These are phyloP conservation scores for Misopates orontium DNA, from an alignment of 257 asterid species.

Conservation along the genomic window DNA sequence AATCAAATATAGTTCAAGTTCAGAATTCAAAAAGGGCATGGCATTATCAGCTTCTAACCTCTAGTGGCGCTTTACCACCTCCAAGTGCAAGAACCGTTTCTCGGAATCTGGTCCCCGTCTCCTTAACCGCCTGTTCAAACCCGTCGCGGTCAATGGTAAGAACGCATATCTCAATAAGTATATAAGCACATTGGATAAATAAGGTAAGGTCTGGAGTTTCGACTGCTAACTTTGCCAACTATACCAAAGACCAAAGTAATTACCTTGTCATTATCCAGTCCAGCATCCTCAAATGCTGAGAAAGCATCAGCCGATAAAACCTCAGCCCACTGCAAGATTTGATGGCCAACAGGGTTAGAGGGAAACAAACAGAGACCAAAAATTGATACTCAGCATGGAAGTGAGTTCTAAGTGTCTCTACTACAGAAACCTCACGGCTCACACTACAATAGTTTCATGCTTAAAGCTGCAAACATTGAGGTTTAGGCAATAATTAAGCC, in stretches of 20 bases:
- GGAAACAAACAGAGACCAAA: conserved; percentile 6
- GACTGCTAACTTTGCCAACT: not conserved
- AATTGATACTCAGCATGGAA: conserved; percentile 10
- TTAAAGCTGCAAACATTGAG: not conserved
- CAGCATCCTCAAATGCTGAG: conserved; percentile 96
- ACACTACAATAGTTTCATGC: no score
- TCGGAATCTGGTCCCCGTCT: conserved; percentile 83
- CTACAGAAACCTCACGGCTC: not conserved
- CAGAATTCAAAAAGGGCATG: not conserved
- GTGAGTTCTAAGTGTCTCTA: conserved; percentile 3
- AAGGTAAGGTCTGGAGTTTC: not conserved
- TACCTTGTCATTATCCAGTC: conserved; percentile 82
- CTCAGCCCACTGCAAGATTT: conserved; percentile 93
- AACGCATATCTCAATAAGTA: not conserved
- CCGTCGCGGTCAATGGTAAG: not conserved
- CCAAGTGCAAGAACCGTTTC: conserved; percentile 98
- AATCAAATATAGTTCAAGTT: not conserved
- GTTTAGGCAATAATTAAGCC: not conserved
- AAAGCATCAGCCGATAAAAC: conserved; percentile 99
- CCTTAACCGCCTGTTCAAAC: conserved; percentile 78
- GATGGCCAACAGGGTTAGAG: conserved; percentile 22
- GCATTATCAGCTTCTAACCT: conserved; percentile 52
- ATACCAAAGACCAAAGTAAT: not conserved
- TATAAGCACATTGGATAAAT: not conserved
- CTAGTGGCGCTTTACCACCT: conserved; percentile 93